These are phyloP conservation scores for Physcomitrellopsis africana DNA, from an alignment of 225 moss, liverwort and hornwort species.

Conservation along the genomic window DNA sequence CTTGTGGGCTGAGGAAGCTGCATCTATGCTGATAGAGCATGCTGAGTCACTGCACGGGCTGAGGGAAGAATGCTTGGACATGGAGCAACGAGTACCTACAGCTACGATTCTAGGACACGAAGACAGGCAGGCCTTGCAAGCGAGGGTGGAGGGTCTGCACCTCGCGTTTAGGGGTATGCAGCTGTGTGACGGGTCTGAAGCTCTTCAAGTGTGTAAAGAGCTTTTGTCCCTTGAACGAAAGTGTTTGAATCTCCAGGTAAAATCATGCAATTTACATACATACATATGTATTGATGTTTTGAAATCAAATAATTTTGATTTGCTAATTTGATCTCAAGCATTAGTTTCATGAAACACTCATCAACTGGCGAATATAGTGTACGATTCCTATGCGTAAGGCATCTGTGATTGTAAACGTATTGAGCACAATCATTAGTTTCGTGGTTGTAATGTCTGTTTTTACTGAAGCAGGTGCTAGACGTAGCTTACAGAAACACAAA, in stretches of 20 bases:
- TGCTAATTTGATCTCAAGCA: too few relatives aligned
- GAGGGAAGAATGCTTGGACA: slow-evolving; percentile 15
- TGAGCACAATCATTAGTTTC: neutral
- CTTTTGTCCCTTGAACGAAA: slow-evolving; percentile 8
- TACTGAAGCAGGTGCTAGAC: slow-evolving; percentile 34
- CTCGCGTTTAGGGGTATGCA: neutral
- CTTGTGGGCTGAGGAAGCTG: slow-evolving; percentile 33
- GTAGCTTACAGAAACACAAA: slow-evolving; percentile 27
- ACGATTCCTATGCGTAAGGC: neutral
- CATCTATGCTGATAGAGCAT: slow-evolving; percentile 36
- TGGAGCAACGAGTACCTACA: slow-evolving; percentile 12
- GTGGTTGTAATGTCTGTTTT: slow-evolving; percentile 17
- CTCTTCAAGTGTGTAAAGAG: slow-evolving; percentile 2
- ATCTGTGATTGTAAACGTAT: neutral
- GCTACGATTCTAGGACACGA: slow-evolving; percentile 11
- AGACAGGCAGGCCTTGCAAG: slow-evolving; percentile 21
- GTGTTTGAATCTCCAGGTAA: neutral
- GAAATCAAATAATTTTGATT: too few relatives aligned
- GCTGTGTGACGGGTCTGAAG: neutral
- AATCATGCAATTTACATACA: too few relatives aligned
- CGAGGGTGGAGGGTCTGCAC: neutral
- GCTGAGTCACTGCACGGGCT: slow-evolving; percentile 33
- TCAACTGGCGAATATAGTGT: neutral
- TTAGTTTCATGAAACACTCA: neutral
- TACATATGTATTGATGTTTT: too few relatives aligned